Base-by-base conservation (phyloP, 108 stramenopile genomes). In the Epipyxis sp. region DNA sequence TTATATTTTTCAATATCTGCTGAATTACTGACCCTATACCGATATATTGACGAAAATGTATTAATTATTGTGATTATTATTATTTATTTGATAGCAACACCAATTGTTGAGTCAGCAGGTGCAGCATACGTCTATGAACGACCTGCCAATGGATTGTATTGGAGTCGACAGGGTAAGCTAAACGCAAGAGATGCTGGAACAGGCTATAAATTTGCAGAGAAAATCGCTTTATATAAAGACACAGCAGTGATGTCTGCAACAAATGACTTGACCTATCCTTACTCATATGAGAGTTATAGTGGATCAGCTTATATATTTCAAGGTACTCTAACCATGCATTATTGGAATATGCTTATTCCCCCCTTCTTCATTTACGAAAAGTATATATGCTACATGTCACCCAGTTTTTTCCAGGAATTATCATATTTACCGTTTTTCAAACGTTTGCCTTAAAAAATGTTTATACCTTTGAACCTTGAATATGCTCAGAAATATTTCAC, bases 121-220 rank as follows among this genome's bases (percentile, higher is more conserved):
- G 25, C 25, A 6, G 61, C 25, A 16, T 65, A 65, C 25, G 61
- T 65, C 61, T 65, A 35, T 65, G 61, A 65, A 65, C 61, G 61
- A 13, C 61, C 3, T 13, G 6, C 34, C 35, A 37, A 32, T 35
- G 61, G 61, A 10, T 65, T 35, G 34, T 32, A 10, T 3, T 65
- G 61, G 61, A 32, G 30, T 32, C 25, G 3, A 29, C 61, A 65
- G 25, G 25, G 61, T 29, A 29, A 37, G 34, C 35, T 65, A 65
- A 16, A 32, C 34, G 30, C 61, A 35, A 16, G 61, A 35, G 61
- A 65, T 65, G 25, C 13, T 35, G 61, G 30, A 25, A 65, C 6
- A 29, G 34, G 34, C 34, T 32, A 65, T 10, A 32, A 65, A 32
- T 65, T 65, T 65, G 61, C 30, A 35, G 13, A 65, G 25, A 10